phyloP scores from a whole-genome alignment of 345 rosid species.

The Melaleuca alternifolia region DNA sequence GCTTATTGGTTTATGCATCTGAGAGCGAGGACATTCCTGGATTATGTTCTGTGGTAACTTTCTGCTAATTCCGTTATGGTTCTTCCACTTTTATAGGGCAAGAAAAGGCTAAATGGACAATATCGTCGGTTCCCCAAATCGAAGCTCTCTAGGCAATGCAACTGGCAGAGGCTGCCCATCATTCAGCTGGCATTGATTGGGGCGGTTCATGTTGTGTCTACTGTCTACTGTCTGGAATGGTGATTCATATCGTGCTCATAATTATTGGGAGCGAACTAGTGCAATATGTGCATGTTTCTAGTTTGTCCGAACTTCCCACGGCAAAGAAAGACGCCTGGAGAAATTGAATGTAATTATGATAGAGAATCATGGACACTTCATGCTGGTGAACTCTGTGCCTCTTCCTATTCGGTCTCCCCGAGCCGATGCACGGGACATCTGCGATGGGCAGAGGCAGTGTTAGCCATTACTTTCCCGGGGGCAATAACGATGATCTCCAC shows the following conservation, averaged over 20 bases:
- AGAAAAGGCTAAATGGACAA: neutral
- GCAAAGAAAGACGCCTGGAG: no score
- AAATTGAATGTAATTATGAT: no score
- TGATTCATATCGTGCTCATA: neutral
- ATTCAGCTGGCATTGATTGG: neutral
- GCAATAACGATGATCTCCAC: neutral
- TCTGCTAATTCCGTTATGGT: neutral
- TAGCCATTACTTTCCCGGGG: neutral
- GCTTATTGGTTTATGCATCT: neutral
- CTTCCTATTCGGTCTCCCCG: neutral
- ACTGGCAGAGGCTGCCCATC: neutral
- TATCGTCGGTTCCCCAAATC: neutral
- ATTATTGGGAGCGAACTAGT: neutral
- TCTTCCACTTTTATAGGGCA: constrained; percentile 7
- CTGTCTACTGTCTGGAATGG: neutral
- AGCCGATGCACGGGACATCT: neutral
- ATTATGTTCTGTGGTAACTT: neutral
- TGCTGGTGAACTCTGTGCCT: neutral
- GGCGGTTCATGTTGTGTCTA: neutral
- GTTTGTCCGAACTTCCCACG: neutral
- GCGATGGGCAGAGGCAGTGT: neutral
- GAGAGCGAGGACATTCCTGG: neutral
- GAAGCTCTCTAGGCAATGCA: neutral
- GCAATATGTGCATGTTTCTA: neutral
- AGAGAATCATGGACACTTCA: neutral